These are phyloP conservation scores for Gnaphalium uliginosum DNA, from an alignment of 129 eudicot genomes.

Conservation along the genomic window DNA sequence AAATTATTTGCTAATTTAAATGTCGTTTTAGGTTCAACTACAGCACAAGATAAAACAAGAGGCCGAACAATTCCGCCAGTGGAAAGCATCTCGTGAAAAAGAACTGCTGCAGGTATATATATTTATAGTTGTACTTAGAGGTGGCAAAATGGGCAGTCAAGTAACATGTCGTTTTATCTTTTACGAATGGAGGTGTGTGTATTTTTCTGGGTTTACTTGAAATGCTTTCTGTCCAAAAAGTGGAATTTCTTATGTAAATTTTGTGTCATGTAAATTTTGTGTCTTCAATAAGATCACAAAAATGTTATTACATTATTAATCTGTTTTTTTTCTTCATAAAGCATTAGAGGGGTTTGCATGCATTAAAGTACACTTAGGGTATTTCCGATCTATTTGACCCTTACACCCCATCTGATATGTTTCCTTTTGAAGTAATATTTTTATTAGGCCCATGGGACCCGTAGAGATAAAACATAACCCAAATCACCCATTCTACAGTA, in stretches of 20 bases:
- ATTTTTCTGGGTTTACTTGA: not conserved
- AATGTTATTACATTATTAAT: not conserved
- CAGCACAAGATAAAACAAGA: slow-evolving; percentile 97
- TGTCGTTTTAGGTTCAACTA: slow-evolving; percentile 74
- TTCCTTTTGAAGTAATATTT: not conserved
- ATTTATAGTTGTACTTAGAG: not conserved
- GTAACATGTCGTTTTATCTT: not conserved
- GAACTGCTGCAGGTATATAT: slow-evolving; percentile 81
- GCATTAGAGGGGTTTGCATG: not conserved
- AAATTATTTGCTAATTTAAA: slow-evolving; percentile 23
- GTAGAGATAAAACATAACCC: not conserved
- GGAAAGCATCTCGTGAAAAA: slow-evolving; percentile 99
- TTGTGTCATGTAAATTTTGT: no score
- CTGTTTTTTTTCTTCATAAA: not conserved
- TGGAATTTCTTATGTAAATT: not conserved
- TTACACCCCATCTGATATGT: not conserved
- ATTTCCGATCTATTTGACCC: not conserved
- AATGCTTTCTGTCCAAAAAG: not conserved
- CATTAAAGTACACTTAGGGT: not conserved
- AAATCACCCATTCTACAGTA: not conserved
- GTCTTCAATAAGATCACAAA: not conserved
- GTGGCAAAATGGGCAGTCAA: not conserved
- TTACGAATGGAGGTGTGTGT: not conserved
- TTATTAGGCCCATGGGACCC: not conserved
- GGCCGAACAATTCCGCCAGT: slow-evolving; percentile 93